Conservation (phyloP, 768 basidiomycete genomes). For the Pholiota microspora region DNA sequence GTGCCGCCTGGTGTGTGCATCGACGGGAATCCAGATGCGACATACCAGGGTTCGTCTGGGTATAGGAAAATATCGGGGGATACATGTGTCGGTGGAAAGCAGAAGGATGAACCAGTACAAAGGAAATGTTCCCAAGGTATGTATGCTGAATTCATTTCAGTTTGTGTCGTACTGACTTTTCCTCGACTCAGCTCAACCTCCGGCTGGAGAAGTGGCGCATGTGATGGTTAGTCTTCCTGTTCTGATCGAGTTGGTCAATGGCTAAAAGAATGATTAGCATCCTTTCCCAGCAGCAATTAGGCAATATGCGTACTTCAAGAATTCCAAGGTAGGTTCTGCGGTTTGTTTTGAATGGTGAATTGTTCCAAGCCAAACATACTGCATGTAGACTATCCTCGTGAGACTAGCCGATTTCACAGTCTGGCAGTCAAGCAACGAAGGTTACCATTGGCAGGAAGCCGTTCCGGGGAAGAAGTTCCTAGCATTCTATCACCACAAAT, state of each 20-base stretch:
- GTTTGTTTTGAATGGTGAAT: too few species aligned
- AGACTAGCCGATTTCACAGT: slow-evolving; percentile 73
- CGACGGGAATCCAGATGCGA: slow-evolving; percentile 45
- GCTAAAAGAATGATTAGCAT: slow-evolving; percentile 9
- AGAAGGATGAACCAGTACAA: slow-evolving; percentile 64
- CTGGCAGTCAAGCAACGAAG: slow-evolving; percentile 96
- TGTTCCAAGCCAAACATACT: not conserved
- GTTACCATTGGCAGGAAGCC: slow-evolving; percentile 83
- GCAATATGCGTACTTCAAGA: slow-evolving; percentile 83
- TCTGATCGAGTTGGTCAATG: not conserved
- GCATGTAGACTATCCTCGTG: slow-evolving; percentile 74
- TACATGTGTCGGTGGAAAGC: slow-evolving; percentile 69
- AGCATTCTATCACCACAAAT: slow-evolving; percentile 84
- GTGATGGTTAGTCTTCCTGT: slow-evolving; percentile 52
- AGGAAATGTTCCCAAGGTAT: slow-evolving; percentile 83
- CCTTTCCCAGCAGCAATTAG: slow-evolving; percentile 62
- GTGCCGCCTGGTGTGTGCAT: slow-evolving; percentile 76
- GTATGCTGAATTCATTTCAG: slow-evolving; percentile 27
- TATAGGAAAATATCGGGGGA: slow-evolving; percentile 93
- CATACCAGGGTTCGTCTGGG: slow-evolving; percentile 86
- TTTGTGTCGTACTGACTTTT: slow-evolving; percentile 2
- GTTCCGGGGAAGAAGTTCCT: slow-evolving; percentile 64
- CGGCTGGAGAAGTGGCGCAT: slow-evolving; percentile 75
- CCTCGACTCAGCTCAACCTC: slow-evolving; percentile 60
- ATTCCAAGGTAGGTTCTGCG: slow-evolving; percentile 55